Evolutionary conservation across 2,329 filamentous ascomycete genomes (phyloP), one percentile per base, ranked within the genome.

Genomic region (Trichoderma sp.): DNA sequence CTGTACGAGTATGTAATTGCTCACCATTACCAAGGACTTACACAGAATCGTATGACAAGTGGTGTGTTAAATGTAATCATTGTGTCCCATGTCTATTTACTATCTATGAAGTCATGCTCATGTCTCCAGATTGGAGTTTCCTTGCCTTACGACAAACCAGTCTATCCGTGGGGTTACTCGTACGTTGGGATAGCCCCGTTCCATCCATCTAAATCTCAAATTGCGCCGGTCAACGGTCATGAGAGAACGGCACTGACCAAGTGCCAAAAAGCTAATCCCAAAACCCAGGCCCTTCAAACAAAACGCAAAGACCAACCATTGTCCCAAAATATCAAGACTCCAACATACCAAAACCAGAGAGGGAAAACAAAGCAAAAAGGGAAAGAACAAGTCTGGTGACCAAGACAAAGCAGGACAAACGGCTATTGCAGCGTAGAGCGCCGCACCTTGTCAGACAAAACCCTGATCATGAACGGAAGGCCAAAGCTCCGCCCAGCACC

Each of bases 81-180:
- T 36, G 30, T 11, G 32, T 26, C 21, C 39, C 39, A 34, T 26
- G 21, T 70, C 57, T 70, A 62, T 70, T 21, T 61, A 21, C n/a
- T 28, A 21, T 69, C 67, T 70, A 70, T 62, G 15, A 21, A 53
- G 57, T 36, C 57, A 70, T 62, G 67, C 28, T 62, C 57, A 70
- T 30, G 61, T 53, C 32, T 61, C 15, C 57, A 53, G 21, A 14
- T 70, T 15, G 39, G 4, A 32, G 30, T 53, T 53, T 51, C 47
- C 43, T 70, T 34, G 67, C 28, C 67, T 70, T 70, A 70, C 57
- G 67, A 34, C 67, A 60, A 34, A 53, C 39, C 67, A 62, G 39
- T 70, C 67, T 70, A 70, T 62, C n/a, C 21, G 1, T 28, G 24
- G 21, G 21, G 21, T 62, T 51, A 43, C 15, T 28, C 43, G 11